Percentiles rank a stretch among this genome's conserved stretches.
These are phyloP conservation scores for Aureobasidium pullulans DNA, from an alignment of 2,329 filamentous ascomycete species.

Conservation along the genomic window DNA sequence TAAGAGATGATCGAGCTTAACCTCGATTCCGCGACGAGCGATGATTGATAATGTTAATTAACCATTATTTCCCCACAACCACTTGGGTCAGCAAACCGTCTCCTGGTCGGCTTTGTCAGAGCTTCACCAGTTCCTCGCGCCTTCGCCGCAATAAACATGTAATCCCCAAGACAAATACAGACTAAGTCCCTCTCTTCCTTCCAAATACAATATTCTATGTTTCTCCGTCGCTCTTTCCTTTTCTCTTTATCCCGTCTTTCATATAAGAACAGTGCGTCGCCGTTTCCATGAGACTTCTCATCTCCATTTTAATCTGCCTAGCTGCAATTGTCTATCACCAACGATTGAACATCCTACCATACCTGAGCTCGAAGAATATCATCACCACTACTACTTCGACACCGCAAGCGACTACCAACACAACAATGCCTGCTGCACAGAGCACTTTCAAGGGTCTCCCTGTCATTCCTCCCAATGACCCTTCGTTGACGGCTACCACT, in stretches of 20 bases:
- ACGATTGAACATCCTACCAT: constrained; percentile 20
- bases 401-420: constrained; percentile 19
- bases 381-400: neutral
- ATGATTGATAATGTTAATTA: neutral
- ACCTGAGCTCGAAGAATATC: neutral
- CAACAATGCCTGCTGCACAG: constrained; percentile 21
- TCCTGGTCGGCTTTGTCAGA: constrained; percentile 7
- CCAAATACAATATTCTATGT: neutral
- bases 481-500: constrained; percentile 47
- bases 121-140: neutral
- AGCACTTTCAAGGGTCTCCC: constrained; percentile 41
- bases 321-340: constrained; percentile 33
- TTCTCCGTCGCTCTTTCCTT: neutral
- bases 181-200: constrained; percentile 1
- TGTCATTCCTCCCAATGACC: constrained; percentile 38
- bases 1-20: neutral
- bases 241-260: neutral
- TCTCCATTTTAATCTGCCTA: constrained; percentile 36
- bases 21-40: neutral
- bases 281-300: constrained; percentile 31
- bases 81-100: constrained; percentile 1
- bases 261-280: constrained; percentile 23
- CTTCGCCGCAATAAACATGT: neutral
- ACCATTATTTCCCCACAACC: neutral
- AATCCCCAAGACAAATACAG: constrained; percentile 5